A percentile compares a stretch with the other conserved stretches of the same genome.
Evolutionary conservation across 306 rosid genomes (phyloP).

Genomic region (Lagenaria siceraria): DNA sequence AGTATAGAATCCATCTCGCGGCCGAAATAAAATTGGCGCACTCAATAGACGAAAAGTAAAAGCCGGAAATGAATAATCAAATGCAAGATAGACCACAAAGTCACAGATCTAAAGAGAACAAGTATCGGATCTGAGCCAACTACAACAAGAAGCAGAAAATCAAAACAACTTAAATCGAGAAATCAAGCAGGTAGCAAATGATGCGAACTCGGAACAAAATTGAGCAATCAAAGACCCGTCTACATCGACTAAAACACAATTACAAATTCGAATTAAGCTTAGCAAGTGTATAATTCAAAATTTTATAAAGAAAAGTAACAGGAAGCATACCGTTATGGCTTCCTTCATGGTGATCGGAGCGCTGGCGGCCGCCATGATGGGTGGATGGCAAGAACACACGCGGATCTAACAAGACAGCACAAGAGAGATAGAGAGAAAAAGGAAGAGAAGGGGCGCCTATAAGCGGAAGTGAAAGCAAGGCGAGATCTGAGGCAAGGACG

Average conservation of each 20-base stretch:
- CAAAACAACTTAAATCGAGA: slow-evolving; percentile 4
- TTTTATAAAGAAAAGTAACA: neutral
- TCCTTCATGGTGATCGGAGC: slow-evolving; percentile 98
- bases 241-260: neutral
- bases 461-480: slow-evolving; percentile 33
- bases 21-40: neutral
- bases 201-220: neutral
- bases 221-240: neutral
- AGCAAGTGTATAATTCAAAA: neutral
- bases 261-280: slow-evolving; percentile 20
- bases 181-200: slow-evolving; percentile 9
- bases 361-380: slow-evolving; percentile 88
- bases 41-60: neutral
- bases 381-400: slow-evolving; percentile 7
- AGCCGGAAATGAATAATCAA: slow-evolving; percentile 7
- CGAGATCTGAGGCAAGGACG: slow-evolving; percentile 52
- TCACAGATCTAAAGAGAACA: slow-evolving; percentile 24
- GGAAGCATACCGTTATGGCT: slow-evolving; percentile 65
- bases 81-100: neutral
- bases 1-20: neutral
- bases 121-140: slow-evolving; percentile 33
- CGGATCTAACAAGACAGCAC: slow-evolving; percentile 30
- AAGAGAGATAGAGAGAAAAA: slow-evolving; percentile 3
- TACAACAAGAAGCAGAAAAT: neutral
- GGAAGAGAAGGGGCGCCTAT: slow-evolving; percentile 18